Percentiles rank a stretch among this genome's conserved stretches.
These are phyloP conservation scores for Lepidium africanum DNA, from an alignment of 345 rosid species.

Conservation along the genomic window DNA sequence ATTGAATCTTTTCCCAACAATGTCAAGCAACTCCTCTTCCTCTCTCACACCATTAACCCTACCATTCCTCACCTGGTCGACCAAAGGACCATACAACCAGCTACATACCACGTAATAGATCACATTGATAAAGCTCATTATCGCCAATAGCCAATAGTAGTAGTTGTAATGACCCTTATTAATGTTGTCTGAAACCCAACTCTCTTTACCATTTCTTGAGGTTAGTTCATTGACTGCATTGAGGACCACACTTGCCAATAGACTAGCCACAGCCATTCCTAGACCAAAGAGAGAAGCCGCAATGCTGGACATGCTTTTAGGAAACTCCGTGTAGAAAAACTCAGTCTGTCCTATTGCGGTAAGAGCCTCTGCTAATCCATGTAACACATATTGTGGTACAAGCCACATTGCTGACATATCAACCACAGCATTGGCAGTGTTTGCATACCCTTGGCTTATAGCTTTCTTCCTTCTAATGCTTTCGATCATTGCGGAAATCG, in stretches of 20 bases:
- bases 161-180: constrained; percentile 69
- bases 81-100: constrained; percentile 67
- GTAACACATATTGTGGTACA: constrained; percentile 48
- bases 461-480: constrained; percentile 52
- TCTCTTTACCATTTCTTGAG: constrained; percentile 36
- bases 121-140: constrained; percentile 48
- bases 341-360: constrained; percentile 66
- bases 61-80: constrained; percentile 26
- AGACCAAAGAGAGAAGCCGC: constrained; percentile 55
- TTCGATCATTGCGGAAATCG: constrained; percentile 53
- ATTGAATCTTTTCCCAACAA: constrained; percentile 24
- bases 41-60: constrained; percentile 33
- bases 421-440: constrained; percentile 33
- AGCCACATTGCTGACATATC: constrained; percentile 80
- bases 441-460: constrained; percentile 38
- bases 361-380: constrained; percentile 73
- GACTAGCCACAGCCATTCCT: constrained; percentile 58
- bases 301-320: constrained; percentile 69
- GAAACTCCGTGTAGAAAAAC: constrained; percentile 72
- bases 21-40: constrained; percentile 30
- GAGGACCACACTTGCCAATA: constrained; percentile 52
- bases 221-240: constrained; percentile 32
- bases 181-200: constrained; percentile 69
- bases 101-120: constrained; percentile 57
- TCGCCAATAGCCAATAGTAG: constrained; percentile 65